phyloP scores from a whole-genome alignment of 495 filamentous ascomycete species.

The Bryoglossum gracile region DNA sequence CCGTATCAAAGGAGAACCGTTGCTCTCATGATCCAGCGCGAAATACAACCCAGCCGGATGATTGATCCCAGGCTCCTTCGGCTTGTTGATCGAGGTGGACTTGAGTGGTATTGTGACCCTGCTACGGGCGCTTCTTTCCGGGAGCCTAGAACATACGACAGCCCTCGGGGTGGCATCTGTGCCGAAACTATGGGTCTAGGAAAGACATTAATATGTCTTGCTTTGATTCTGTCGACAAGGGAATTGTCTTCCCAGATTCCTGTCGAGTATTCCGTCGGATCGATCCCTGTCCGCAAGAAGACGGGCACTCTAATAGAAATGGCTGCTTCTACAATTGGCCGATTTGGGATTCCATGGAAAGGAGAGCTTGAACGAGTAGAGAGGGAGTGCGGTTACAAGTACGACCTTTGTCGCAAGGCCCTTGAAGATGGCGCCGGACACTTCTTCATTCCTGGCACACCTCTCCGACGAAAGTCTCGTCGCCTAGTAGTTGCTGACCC shows the following conservation, averaged over 20 bases:
- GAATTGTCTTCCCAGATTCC: slow-evolving; percentile 61
- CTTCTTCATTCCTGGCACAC: slow-evolving; percentile 46
- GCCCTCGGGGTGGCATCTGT: slow-evolving; percentile 68
- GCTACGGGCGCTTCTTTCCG: slow-evolving; percentile 51
- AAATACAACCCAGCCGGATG: slow-evolving; percentile 53
- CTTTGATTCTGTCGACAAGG: slow-evolving; percentile 74
- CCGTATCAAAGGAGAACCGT: slow-evolving; percentile 76
- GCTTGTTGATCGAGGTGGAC: slow-evolving; percentile 50
- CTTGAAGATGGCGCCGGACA: slow-evolving; percentile 46
- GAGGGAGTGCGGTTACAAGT: slow-evolving; percentile 28
- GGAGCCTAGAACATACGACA: slow-evolving; percentile 64
- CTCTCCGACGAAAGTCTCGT: slow-evolving; percentile 38
- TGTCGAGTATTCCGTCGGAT: slow-evolving; percentile 44
- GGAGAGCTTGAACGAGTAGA: slow-evolving; percentile 40
- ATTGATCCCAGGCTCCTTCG: slow-evolving; percentile 67
- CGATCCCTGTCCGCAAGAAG: slow-evolving; percentile 33
- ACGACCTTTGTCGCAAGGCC: slow-evolving; percentile 44
- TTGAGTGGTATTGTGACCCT: slow-evolving; percentile 65
- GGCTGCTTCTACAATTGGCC: slow-evolving; percentile 61
- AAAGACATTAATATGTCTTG: slow-evolving; percentile 83
- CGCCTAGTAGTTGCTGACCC: slow-evolving; percentile 27
- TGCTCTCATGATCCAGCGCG: slow-evolving; percentile 79
- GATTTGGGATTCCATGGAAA: slow-evolving; percentile 63
- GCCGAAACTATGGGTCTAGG: slow-evolving; percentile 68
- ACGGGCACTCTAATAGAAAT: slow-evolving; percentile 57